Evolutionary conservation across 2,329 filamentous ascomycete genomes (phyloP).

Genomic region (Dothistroma pini): DNA sequence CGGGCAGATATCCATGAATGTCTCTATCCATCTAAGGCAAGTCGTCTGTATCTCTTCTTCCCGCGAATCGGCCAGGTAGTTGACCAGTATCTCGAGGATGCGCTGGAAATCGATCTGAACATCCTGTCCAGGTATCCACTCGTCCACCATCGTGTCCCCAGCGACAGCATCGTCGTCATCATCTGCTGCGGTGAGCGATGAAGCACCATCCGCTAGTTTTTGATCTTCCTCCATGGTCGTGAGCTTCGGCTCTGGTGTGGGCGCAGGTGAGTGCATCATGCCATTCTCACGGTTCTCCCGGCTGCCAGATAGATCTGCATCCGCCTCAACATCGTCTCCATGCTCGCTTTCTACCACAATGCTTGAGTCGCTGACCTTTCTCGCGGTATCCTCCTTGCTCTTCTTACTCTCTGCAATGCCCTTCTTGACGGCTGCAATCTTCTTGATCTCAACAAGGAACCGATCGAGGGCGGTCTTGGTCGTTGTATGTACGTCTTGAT

Average conservation of each 20-base stretch:
- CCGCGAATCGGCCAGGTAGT: slow-evolving; percentile 76
- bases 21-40: slow-evolving; percentile 89
- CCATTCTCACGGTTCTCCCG: slow-evolving; percentile 22
- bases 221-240: slow-evolving; percentile 36
- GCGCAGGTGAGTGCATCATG: slow-evolving; percentile 14
- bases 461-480: slow-evolving; percentile 86
- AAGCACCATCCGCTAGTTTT: slow-evolving; percentile 50
- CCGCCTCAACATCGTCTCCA: slow-evolving; percentile 47
- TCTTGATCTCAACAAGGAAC: slow-evolving; percentile 89
- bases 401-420: slow-evolving; percentile 84
- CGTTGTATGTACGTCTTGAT: slow-evolving; percentile 89
- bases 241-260: slow-evolving; percentile 3
- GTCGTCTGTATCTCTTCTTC: slow-evolving; percentile 92
- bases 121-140: slow-evolving; percentile 97
- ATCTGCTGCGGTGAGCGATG: slow-evolving; percentile 52
- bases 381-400: slow-evolving; percentile 48
- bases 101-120: slow-evolving; percentile 90
- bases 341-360: slow-evolving; percentile 12
- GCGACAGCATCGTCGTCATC: slow-evolving; percentile 42
- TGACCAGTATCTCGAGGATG: slow-evolving; percentile 86
- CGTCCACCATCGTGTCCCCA: slow-evolving; percentile 61
- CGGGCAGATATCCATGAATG: slow-evolving; percentile 94
- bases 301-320: slow-evolving; percentile 19
- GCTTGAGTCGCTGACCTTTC: slow-evolving; percentile 27
- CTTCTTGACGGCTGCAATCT: slow-evolving; percentile 88